Conservation (phyloP, 371 early-diverging fungal genomes). For the Apophysomyces sp. region DNA sequence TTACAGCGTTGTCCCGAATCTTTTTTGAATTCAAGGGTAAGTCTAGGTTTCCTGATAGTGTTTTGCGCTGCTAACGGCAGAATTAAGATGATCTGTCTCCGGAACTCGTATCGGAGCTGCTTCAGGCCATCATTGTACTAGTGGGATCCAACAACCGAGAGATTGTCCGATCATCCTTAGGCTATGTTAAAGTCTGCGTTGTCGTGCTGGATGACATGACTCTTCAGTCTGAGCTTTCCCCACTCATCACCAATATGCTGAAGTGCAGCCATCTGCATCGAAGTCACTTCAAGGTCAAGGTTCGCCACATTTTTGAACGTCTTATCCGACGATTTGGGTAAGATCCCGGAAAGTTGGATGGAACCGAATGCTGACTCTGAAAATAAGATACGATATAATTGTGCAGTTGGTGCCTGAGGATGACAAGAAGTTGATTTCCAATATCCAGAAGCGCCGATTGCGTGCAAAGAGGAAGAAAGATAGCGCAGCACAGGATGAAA, state of each 20-base stretch:
- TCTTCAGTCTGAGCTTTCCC: conserved; percentile 65
- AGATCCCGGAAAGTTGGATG: background rate
- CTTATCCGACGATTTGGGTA: conserved; percentile 80
- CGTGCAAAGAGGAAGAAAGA: conserved; percentile 82
- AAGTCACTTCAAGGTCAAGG: conserved; percentile 86
- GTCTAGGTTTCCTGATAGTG: background rate
- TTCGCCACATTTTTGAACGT: conserved; percentile 92
- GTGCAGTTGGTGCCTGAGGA: conserved; percentile 83
- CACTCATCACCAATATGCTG: conserved; percentile 67
- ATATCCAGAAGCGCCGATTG: conserved; percentile 91
- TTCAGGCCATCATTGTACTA: conserved; percentile 72
- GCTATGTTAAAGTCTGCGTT: conserved; percentile 91
- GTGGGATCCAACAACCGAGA: conserved; percentile 84
- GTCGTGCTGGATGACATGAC: conserved; percentile 73
- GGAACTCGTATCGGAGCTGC: conserved; percentile 63
- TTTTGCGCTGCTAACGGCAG: background rate
- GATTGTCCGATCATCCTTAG: conserved; percentile 88
- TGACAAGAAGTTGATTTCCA: conserved; percentile 84
- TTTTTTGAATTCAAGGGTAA: conserved; percentile 86
- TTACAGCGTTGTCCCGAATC: conserved; percentile 79
- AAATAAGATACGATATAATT: conserved; percentile 62
- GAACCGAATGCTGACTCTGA: too few species aligned
- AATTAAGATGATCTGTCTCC: conserved; percentile 49
- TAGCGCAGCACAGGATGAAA: conserved; percentile 35
- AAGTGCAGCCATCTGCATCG: conserved; percentile 86